phyloP scores from a whole-genome alignment of 1,284 basidiomycete species.

The Gymnopus androsaceus region DNA sequence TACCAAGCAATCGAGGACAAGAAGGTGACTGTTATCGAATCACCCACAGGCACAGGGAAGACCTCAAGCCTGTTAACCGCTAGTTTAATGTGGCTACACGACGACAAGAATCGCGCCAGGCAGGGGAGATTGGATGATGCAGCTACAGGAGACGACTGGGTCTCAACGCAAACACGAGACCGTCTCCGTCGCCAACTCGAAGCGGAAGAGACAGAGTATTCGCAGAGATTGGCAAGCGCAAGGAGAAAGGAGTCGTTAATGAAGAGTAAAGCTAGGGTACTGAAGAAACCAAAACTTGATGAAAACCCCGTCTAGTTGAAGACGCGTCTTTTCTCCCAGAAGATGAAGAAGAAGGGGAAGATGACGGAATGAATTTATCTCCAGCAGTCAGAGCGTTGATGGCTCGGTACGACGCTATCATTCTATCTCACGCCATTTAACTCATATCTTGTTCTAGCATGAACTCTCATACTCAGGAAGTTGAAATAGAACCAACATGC shows the following conservation, averaged over 20 bases:
- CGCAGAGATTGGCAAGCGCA: slow-evolving; percentile 60
- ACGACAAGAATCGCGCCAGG: slow-evolving; percentile 66
- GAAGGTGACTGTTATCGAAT: slow-evolving; percentile 83
- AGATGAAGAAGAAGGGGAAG: slow-evolving; percentile 24
- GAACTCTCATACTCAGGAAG: slow-evolving; percentile 29
- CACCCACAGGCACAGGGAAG: slow-evolving; percentile 89
- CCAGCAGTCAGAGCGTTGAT: slow-evolving; percentile 82
- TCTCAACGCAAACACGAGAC: slow-evolving; percentile 74
- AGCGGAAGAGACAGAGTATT: slow-evolving; percentile 63
- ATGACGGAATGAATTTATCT: slow-evolving; percentile 64
- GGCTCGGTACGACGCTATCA: slow-evolving; percentile 57
- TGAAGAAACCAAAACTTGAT: slow-evolving; percentile 46
- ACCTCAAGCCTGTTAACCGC: slow-evolving; percentile 83
- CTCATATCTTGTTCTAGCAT: slow-evolving; percentile 25
- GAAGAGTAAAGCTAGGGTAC: slow-evolving; percentile 55
- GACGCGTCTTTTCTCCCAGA: slow-evolving; percentile 71
- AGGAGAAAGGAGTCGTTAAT: slow-evolving; percentile 63
- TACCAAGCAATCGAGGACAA: slow-evolving; percentile 78
- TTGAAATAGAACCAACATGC: slow-evolving; percentile 57
- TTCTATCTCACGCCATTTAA: not conserved
- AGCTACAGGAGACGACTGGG: slow-evolving; percentile 72
- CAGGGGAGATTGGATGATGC: slow-evolving; percentile 57
- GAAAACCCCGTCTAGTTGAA: slow-evolving; percentile 17
- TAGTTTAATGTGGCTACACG: slow-evolving; percentile 78
- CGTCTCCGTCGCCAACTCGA: slow-evolving; percentile 66